Percentiles rank a stretch among this genome's conserved stretches.
Evolutionary conservation across 805 yeast genomes (phyloP).

Genomic region (Wickerhamiella nectarea): DNA sequence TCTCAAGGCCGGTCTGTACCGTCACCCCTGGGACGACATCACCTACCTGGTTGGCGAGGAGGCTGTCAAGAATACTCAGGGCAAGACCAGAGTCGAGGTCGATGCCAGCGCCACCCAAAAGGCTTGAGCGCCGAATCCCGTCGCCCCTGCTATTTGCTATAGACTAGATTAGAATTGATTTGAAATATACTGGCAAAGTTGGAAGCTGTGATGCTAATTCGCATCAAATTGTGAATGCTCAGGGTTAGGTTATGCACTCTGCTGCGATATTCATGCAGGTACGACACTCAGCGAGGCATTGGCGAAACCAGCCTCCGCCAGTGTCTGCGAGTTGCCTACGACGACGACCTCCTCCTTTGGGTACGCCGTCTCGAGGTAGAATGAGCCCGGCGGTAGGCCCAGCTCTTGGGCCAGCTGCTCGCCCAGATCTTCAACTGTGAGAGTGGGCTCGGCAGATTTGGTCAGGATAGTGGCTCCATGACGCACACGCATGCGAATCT

Average conservation of each 20-base stretch:
- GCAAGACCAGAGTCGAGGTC: slow-evolving; percentile 27
- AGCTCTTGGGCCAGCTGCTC: slow-evolving; percentile 17
- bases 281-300: slow-evolving; percentile 18
- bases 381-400: slow-evolving; percentile 12
- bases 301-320: slow-evolving; percentile 24
- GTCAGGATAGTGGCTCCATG: slow-evolving; percentile 20
- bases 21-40: slow-evolving; percentile 38
- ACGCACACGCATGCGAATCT: slow-evolving; percentile 17
- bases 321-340: slow-evolving; percentile 19
- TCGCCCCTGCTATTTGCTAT: no score
- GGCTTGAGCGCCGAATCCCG: no score
- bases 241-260: background rate
- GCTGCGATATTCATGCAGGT: background rate
- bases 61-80: slow-evolving; percentile 20
- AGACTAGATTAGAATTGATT: background rate
- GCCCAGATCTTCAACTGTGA: slow-evolving; percentile 23
- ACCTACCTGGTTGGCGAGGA: slow-evolving; percentile 32
- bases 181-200: background rate
- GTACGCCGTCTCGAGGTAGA: slow-evolving; percentile 23
- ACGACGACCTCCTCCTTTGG: slow-evolving; percentile 20
- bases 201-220: no score
- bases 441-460: slow-evolving; percentile 20
- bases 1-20: slow-evolving; percentile 33
- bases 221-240: background rate
- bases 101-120: slow-evolving; percentile 25